phyloP scores from a whole-genome alignment of 768 basidiomycete species.

The Lactarius trivialis region DNA sequence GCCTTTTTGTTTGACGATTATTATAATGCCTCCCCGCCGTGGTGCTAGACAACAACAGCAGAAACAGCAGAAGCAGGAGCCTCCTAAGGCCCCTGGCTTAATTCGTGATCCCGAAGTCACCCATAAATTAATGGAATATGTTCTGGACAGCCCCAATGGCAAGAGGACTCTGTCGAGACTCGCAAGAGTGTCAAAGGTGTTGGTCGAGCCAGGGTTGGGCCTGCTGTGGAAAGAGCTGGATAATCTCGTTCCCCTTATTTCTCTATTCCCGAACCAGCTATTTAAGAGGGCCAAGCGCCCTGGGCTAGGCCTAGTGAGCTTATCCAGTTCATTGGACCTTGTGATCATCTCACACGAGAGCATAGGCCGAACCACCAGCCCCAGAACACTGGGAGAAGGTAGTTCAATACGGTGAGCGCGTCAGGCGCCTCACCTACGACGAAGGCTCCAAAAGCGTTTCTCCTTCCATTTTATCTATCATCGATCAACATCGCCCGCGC shows the following conservation, averaged over 20 bases:
- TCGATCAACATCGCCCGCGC: conserved; percentile 58
- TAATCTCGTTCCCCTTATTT: conserved; percentile 63
- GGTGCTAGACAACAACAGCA: conserved; percentile 14
- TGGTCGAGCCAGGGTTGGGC: conserved; percentile 65
- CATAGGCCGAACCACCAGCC: conserved; percentile 52
- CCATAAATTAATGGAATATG: conserved; percentile 43
- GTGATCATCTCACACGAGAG: conserved; percentile 13
- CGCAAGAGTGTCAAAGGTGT: conserved; percentile 67
- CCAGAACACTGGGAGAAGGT: conserved; percentile 64
- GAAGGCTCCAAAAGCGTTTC: conserved; percentile 60
- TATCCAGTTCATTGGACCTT: neutral
- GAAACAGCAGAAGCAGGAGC: conserved; percentile 32
- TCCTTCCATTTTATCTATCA: conserved; percentile 56
- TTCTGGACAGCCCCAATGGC: conserved; percentile 54
- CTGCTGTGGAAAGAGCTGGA: conserved; percentile 75
- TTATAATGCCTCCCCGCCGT: conserved; percentile 17
- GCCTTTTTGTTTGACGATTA: conserved; percentile 2
- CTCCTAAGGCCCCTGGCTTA: conserved; percentile 47
- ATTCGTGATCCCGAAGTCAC: conserved; percentile 59
- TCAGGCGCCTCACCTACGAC: conserved; percentile 62
- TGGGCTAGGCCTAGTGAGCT: conserved; percentile 66
- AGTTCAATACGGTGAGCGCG: conserved; percentile 59
- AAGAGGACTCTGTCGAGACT: conserved; percentile 62
- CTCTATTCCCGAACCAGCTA: conserved; percentile 60
- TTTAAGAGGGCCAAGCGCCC: conserved; percentile 67